These are phyloP conservation scores for Cercospora sesami DNA, from an alignment of 2,329 filamentous ascomycete species.

Conservation along the genomic window DNA sequence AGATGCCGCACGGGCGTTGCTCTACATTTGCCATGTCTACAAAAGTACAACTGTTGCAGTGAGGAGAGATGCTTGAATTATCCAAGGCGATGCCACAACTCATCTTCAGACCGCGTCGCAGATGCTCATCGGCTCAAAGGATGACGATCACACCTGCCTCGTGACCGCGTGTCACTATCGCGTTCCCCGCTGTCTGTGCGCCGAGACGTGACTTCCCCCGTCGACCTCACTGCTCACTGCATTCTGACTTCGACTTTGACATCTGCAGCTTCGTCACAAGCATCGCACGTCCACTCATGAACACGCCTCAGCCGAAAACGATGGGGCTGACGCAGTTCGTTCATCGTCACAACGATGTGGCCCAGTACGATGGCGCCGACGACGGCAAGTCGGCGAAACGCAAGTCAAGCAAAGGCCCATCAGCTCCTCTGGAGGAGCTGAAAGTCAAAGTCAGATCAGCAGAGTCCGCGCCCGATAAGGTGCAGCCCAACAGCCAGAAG, in stretches of 20 bases:
- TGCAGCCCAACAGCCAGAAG: conserved; percentile 1
- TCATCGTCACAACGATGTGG: conserved; percentile 8
- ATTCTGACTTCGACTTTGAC: not conserved
- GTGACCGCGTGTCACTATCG: conserved; percentile 7
- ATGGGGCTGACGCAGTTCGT: conserved; percentile 15
- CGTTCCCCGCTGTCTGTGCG: not conserved
- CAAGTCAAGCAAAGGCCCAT: not conserved
- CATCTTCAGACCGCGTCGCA: not conserved
- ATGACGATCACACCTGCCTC: conserved; percentile 8
- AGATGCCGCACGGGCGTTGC: conserved; percentile 26
- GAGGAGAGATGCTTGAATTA: not conserved
- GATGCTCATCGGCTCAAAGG: conserved; percentile 6
- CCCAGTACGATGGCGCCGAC: conserved; percentile 1
- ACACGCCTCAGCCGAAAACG: not conserved
- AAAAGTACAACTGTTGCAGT: not conserved
- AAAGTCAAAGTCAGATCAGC: too few species aligned
- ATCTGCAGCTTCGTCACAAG: not conserved
- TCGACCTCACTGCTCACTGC: conserved; percentile 7
- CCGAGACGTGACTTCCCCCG: not conserved
- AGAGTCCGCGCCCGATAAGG: not conserved
- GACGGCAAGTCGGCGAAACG: not conserved
- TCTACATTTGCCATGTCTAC: conserved; percentile 18
- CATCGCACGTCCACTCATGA: not conserved
- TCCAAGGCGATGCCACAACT: not conserved
- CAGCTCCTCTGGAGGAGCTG: too few species aligned